Evolutionary conservation across 1,284 basidiomycete species (phyloP), one percentile per base, ranked within the genome.

Genomic region (Veloboletus limbatus): DNA sequence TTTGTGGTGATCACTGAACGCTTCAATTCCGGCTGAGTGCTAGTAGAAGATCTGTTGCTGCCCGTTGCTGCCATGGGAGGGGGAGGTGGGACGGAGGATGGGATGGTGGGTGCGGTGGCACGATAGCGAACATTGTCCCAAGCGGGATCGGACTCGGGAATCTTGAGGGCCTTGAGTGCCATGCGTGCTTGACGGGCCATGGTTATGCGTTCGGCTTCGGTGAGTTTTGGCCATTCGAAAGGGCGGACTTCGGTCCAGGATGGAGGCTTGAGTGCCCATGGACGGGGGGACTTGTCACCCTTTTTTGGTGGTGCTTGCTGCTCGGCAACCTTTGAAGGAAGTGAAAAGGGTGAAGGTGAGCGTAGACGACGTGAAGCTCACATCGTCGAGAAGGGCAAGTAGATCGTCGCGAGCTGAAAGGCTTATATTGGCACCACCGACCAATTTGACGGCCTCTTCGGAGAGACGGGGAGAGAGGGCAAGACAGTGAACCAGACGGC

Each of bases 221-320:
- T 66, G 18, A 82, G 69, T 22, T 67, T 68, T 0, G 69, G 67
- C 73, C 75, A 83, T 51, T 81, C 79, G 48, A 73, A 82, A 0
- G 86, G 86, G 6, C 82, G 79, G 17, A 86, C 79, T 54, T 87
- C 80, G 22, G 69, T 69, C 83, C 84, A 88, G 1, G 74, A 65
- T 26, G 63, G 56, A 16, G 71, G 65, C 49, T 78, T 81, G 48
- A 88, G 75, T 21, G 65, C 55, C 74, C 81, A 88, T 0, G 56
- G 54, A 44, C 69, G 69, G 3, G 67, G 62, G 1, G 71, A 57
- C 27, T 58, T 61, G 45, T 69, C 58, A 2, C 68, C 67, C 30
- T 63, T 69, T 53, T 62, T 72, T 7, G 65, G 43, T 3, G 60
- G 62, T 8, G 60, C 56, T 9, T 47, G 48, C 40, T 69, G 70